A percentile compares a stretch with the other conserved stretches of the same genome.
Conservation (phyloP, 2,329 filamentous ascomycete genomes). For the Phialophora chinensis region DNA sequence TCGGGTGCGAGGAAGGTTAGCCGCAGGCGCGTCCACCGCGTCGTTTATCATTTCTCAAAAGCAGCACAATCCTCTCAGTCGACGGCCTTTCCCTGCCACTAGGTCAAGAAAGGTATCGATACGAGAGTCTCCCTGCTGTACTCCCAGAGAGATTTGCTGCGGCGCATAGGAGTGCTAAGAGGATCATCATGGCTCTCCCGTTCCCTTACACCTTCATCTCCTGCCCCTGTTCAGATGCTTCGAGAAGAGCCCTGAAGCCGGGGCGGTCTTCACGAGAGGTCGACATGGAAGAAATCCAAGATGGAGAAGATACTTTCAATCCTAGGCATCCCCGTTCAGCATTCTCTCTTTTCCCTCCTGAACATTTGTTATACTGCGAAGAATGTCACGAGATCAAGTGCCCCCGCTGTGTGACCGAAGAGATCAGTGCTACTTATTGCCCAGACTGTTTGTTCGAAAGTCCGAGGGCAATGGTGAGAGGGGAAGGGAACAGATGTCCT, state of each 20-base stretch:
- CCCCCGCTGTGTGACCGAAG: slow-evolving; percentile 86
- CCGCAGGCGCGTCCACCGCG: slow-evolving; percentile 17
- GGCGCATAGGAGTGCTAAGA: not conserved
- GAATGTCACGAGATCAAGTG: slow-evolving; percentile 97
- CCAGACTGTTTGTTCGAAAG: slow-evolving; percentile 96
- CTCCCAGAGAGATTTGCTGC: not conserved
- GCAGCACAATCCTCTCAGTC: not conserved
- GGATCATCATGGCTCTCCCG: slow-evolving; percentile 55
- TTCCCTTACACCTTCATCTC: slow-evolving; percentile 71
- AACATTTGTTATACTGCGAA: slow-evolving; percentile 94
- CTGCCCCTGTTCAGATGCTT: slow-evolving; percentile 61
- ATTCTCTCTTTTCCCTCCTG: slow-evolving; percentile 90
- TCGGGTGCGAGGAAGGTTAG: slow-evolving; percentile 1
- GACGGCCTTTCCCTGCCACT: not conserved
- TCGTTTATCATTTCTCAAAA: not conserved
- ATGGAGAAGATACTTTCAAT: slow-evolving; percentile 82
- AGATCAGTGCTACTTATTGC: slow-evolving; percentile 94
- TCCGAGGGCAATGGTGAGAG: slow-evolving; percentile 87
- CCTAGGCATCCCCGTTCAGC: slow-evolving; percentile 82
- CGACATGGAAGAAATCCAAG: slow-evolving; percentile 59
- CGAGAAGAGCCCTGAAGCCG: slow-evolving; percentile 31
- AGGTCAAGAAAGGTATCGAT: not conserved
- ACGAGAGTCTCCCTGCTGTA: not conserved
- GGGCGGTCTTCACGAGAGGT: slow-evolving; percentile 38
- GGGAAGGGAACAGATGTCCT: slow-evolving; percentile 92